Evolutionary conservation across 306 rosid genomes (phyloP).

Genomic region (Cicer cuneatum): DNA sequence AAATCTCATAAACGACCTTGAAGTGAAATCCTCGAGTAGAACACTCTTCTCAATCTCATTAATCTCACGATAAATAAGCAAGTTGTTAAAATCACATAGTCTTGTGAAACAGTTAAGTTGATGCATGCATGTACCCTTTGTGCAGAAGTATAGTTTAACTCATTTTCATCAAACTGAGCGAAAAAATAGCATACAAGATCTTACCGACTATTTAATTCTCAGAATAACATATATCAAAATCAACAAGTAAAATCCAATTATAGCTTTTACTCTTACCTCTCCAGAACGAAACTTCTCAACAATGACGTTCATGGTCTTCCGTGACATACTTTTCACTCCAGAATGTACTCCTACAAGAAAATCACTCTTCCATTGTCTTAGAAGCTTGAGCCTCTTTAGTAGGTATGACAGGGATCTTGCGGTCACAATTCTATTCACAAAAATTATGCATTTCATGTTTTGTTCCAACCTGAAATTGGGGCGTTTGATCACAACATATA

Average conservation of each 20-base stretch:
- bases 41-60: slow-evolving; percentile 9
- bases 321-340: slow-evolving; percentile 74
- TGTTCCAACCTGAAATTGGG: slow-evolving; percentile 65
- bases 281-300: slow-evolving; percentile 86
- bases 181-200: slow-evolving; percentile 33
- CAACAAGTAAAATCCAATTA: slow-evolving; percentile 14
- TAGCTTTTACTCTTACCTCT: slow-evolving; percentile 61
- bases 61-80: neutral
- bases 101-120: neutral
- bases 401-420: slow-evolving; percentile 84
- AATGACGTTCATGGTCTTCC: slow-evolving; percentile 68
- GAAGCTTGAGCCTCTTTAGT: slow-evolving; percentile 64
- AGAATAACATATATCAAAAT: slow-evolving; percentile 24
- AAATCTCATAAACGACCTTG: too few relatives aligned
- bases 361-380: slow-evolving; percentile 75
- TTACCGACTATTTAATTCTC: slow-evolving; percentile 2
- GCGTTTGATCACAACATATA: slow-evolving; percentile 30
- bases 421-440: slow-evolving; percentile 88
- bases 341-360: slow-evolving; percentile 90
- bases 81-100: neutral
- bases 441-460: slow-evolving; percentile 83
- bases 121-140: neutral
- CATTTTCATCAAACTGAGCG: slow-evolving; percentile 17
- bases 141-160: slow-evolving; percentile 4
- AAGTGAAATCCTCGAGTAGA: neutral